phyloP scores from a whole-genome alignment of 2,329 filamentous ascomycete species.

The Sarocladium brachiariae region DNA sequence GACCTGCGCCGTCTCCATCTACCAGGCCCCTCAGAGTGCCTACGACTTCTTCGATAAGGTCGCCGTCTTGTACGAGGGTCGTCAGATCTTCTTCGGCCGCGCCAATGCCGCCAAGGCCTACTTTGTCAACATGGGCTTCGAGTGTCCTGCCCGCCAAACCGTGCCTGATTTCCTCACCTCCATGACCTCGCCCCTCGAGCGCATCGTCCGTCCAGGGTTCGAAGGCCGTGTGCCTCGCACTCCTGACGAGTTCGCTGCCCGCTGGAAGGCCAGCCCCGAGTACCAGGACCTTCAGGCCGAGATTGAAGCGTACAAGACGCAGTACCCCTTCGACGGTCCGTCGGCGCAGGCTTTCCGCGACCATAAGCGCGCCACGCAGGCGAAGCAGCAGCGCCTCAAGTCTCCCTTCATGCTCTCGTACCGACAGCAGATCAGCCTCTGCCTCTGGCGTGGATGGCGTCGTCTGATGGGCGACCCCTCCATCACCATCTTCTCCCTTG shows the following conservation, averaged over 20 bases:
- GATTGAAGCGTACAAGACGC: conserved; percentile 19
- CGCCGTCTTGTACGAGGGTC: conserved; percentile 58
- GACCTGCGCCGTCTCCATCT: conserved; percentile 55
- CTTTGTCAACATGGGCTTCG: conserved; percentile 46
- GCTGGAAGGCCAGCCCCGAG: conserved; percentile 21
- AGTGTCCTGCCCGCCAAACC: conserved; percentile 55
- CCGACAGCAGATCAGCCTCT: conserved; percentile 36
- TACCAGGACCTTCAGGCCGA: conserved; percentile 19
- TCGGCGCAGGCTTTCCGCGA: conserved; percentile 19
- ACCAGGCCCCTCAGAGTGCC: conserved; percentile 48
- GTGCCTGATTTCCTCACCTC: conserved; percentile 57
- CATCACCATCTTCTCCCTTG: conserved; percentile 37
- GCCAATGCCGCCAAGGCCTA: conserved; percentile 51
- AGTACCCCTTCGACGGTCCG: conserved; percentile 16
- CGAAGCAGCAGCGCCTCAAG: conserved; percentile 29
- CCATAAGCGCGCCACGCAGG: conserved; percentile 18
- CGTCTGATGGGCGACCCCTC: conserved; percentile 33
- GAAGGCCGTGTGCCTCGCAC: conserved; percentile 25
- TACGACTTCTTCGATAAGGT: conserved; percentile 51
- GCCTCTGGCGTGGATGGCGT: conserved; percentile 33
- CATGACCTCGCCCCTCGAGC: conserved; percentile 31
- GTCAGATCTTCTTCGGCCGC: conserved; percentile 59
- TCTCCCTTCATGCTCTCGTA: conserved; percentile 42
- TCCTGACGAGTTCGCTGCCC: conserved; percentile 27
- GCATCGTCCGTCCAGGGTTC: conserved; percentile 21